Base-by-base conservation (phyloP, 2,329 filamentous ascomycete species). In the Chrysosphaeria jannelii region DNA sequence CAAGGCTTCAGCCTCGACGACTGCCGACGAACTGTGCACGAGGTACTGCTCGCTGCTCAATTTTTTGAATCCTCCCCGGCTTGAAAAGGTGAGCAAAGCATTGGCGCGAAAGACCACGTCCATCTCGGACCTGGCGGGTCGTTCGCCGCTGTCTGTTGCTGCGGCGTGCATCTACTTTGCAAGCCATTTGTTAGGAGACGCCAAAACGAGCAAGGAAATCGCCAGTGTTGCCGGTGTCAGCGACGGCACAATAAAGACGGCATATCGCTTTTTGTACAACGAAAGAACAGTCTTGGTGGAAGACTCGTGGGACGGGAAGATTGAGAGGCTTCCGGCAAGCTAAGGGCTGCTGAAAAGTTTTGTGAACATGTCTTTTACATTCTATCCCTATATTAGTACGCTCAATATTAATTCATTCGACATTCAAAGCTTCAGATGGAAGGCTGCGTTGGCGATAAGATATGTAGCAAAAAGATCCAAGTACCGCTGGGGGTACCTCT, bases 121-220 rank as follows among this genome's bases (percentile, higher is more conserved):
- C 23, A 65, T 75, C 29, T 70, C 74, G 28, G 68, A 76, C 26
- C 58, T 93, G 29, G 79, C 81, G 17, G 85, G 85, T 33, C 75
- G 85, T 28, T 93, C 81, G 27, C 85, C 85, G 11, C 53, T 97
- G 23, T 91, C 81, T 2, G 76, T 88, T 29, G 81, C 88, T 5
- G 81, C 79, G 10, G 79, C 85, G 15, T 89, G 78, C 42, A 91
- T 97, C 43, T 97, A 85, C 52, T 85, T 93, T 64, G 72, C 81
- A 4, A 78, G 75, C 14, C 65, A 81, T 37, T 55, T 93, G 18
- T 69, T 90, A 48, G 72, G 68, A 26, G 61, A 85, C 33, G 53
- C 63, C 11, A 72, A 71, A 36, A 53, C 61, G 5, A 70, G 76
- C n/a, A 79, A 79, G 42, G 71, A 88, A 29, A 91, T 97, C 35